Evolutionary conservation across 148 eudicot genomes (phyloP).

Genomic region (Fagopyrum homotropicum): DNA sequence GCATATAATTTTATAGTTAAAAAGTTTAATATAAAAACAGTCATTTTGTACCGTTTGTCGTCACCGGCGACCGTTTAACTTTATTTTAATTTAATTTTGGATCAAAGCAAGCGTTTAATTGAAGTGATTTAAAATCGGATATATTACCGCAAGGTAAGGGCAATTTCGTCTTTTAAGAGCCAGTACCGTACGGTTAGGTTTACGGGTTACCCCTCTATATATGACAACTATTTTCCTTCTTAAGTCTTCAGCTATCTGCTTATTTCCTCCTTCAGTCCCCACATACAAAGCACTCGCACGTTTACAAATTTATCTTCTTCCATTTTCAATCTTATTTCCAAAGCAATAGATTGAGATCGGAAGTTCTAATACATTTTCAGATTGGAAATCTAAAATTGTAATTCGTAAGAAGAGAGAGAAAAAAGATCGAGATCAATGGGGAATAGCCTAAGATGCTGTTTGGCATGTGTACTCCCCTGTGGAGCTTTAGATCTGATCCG

Average conservation of each 20-base stretch:
- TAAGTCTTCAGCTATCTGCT: not conserved
- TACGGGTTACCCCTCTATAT: not conserved
- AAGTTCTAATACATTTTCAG: not conserved
- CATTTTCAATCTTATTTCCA: not conserved
- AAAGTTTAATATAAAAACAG: too few relatives aligned
- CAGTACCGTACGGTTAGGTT: not conserved
- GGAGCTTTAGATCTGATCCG: constrained; percentile 90
- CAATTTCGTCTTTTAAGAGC: not conserved
- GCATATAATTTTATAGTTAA: too few relatives aligned
- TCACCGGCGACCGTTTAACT: too few relatives aligned
- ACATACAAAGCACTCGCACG: not conserved
- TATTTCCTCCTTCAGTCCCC: not conserved
- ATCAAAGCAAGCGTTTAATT: not conserved
- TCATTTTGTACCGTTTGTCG: too few relatives aligned
- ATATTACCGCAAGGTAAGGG: not conserved
- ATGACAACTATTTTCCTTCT: not conserved
- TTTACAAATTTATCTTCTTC: too few relatives aligned
- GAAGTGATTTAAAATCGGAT: not conserved
- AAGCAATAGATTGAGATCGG: not conserved
- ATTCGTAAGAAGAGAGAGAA: not conserved
- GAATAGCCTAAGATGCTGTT: constrained; percentile 76
- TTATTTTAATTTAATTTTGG: too few relatives aligned
- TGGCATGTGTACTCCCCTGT: constrained; percentile 83
- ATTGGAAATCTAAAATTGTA: not conserved
- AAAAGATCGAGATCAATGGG: constrained; percentile 34